Base-by-base conservation (phyloP, 805 yeast species). In the Millerago galiae region DNA sequence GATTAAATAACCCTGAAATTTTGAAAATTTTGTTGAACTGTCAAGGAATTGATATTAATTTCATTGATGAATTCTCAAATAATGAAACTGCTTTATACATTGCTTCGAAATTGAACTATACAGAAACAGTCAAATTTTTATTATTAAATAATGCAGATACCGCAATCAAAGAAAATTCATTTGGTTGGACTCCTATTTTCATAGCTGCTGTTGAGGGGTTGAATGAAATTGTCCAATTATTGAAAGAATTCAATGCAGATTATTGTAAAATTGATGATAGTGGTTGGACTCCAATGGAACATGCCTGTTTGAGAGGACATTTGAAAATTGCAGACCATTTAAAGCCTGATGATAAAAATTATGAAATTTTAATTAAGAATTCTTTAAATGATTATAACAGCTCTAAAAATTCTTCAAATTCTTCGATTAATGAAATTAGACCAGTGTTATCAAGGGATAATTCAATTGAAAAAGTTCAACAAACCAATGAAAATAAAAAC, bases 251-350 rank as follows among this genome's bases (percentile, higher is more conserved):
- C 34, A 79, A 77, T 16, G 83, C 88, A 5, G 65, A 69, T 8
- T 75, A 66, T 44, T 72, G 75, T 35, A 62, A 68, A 24, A 70
- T 74, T 14, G 98, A 91, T 64, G 82, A 78, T 36, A 82, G 93
- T 40, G 97, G 97, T 0, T 91, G 98, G 98, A 78, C 88, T 15
- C 96, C 98, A n/a, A 80, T 88, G 80, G 98, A 91, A 56, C 98
- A 91, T 61, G 96, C 97, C 0, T 81, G 87, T 38, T 67, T 91
- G 36, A 73, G 97, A 53, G 98, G 98, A 5, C 95, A 89, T 59
- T 65, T 90, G 44, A 71, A 67, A 3, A 75, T 87, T 30, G 81
- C 93, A 2, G 77, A 77, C 40, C 52, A 77, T 54, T 65, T 91
- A 42, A 70, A 70, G 26, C 85, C 85, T 2, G 32, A 17, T 18